Evolutionary conservation across 176 grass and related monocot genomes (phyloP).

Genomic region (Saccharum spontaneum): DNA sequence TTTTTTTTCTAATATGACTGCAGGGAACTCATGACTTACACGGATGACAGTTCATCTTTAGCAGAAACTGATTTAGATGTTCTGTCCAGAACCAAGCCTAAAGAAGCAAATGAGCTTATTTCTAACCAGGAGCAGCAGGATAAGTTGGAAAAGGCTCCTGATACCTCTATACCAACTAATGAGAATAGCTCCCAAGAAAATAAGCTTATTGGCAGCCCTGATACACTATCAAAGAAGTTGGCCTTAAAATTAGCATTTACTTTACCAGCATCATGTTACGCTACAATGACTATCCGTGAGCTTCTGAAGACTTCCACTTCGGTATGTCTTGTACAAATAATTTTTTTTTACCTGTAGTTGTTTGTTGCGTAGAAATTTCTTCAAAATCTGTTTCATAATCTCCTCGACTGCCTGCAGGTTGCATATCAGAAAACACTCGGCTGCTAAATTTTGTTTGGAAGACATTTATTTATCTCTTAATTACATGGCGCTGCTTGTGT

Average conservation of each 20-base stretch:
- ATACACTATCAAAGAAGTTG: conserved; percentile 51
- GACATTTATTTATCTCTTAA: not conserved
- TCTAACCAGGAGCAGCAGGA: conserved; percentile 21
- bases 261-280: conserved; percentile 84
- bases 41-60: conserved; percentile 65
- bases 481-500: not conserved
- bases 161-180: conserved; percentile 23
- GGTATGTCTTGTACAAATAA: conserved; percentile 44
- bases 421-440: conserved; percentile 71
- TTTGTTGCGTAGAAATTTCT: not conserved
- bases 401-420: conserved; percentile 51
- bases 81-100: conserved; percentile 45
- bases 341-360: conserved; percentile 6
- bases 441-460: conserved; percentile 44
- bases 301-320: conserved; percentile 79
- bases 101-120: conserved; percentile 38
- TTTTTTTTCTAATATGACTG: conserved; percentile 13
- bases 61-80: conserved; percentile 85
- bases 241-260: conserved; percentile 86
- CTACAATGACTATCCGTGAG: conserved; percentile 93
- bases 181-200: conserved; percentile 15
- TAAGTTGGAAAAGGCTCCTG: conserved; percentile 38
- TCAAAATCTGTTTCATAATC: not conserved
- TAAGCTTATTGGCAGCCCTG: conserved; percentile 41
- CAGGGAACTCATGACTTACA: conserved; percentile 84